Conservation (phyloP, 2,329 filamentous ascomycete genomes). For the Zasmidium cellare region DNA sequence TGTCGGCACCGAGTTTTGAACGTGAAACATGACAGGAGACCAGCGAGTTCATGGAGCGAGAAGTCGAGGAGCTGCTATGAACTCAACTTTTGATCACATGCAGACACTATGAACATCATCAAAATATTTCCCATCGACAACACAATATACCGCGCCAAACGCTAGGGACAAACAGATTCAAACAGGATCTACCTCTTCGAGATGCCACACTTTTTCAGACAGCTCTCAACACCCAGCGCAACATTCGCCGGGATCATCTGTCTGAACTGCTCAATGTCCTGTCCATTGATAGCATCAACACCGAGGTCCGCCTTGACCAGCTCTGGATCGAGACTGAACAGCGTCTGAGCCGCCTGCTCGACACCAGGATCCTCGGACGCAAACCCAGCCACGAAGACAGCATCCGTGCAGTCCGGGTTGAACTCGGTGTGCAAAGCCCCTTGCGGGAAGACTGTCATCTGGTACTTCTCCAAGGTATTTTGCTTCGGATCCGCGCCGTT, state of each 20-base stretch:
- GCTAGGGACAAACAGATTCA: no score
- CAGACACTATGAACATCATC: no score
- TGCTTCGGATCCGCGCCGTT: conserved; percentile 35
- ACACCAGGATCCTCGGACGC: conserved; percentile 54
- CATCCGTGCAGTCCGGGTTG: conserved; percentile 56
- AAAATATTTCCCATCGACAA: no score
- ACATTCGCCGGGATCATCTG: conserved; percentile 48
- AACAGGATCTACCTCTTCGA: conserved; percentile 5
- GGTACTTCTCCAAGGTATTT: conserved; percentile 43
- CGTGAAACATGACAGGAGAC: no score
- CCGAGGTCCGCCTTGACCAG: conserved; percentile 41
- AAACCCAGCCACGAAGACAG: conserved; percentile 54
- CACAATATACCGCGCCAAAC: no score
- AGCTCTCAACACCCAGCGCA: conserved; percentile 55
- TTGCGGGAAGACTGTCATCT: conserved; percentile 57
- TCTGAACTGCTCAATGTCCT: conserved; percentile 39
- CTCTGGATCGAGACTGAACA: conserved; percentile 45
- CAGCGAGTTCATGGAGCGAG: no score
- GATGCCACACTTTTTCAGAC: conserved; percentile 52
- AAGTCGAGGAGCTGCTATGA: no score
- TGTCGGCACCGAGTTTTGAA: no score
- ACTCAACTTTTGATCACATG: no score
- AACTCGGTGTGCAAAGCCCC: conserved; percentile 58
- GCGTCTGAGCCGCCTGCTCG: conserved; percentile 53
- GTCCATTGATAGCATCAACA: conserved; percentile 31